A percentile compares a stretch with the other conserved stretches of the same genome.
Conservation (phyloP, 352 stramenopile genomes). For the Pelagophyceae sp. region DNA sequence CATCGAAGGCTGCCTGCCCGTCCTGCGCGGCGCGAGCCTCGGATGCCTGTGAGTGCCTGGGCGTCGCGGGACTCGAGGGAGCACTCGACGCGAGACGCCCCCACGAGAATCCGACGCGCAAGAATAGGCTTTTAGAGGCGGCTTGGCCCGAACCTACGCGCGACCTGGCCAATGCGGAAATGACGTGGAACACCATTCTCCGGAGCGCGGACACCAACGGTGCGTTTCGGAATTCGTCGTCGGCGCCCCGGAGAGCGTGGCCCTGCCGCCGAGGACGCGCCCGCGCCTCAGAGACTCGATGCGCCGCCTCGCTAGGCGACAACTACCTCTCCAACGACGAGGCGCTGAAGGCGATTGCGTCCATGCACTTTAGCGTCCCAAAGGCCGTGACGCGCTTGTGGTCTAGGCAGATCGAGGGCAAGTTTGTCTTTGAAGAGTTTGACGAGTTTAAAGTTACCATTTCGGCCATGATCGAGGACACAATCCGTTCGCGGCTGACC, state of each 20-base stretch:
- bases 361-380: background rate
- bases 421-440: background rate
- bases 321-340: too few relatives aligned
- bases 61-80: too few relatives aligned
- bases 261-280: too few relatives aligned
- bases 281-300: too few relatives aligned
- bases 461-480: background rate
- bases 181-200: background rate
- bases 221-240: too few relatives aligned
- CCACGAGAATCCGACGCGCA: too few relatives aligned
- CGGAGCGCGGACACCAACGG: too few relatives aligned
- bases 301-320: background rate
- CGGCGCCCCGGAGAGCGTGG: too few relatives aligned
- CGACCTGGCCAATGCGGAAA: background rate
- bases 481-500: background rate
- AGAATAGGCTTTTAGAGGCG: background rate
- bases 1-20: background rate
- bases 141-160: background rate
- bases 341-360: too few relatives aligned
- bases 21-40: too few relatives aligned
- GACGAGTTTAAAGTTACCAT: background rate
- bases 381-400: background rate
- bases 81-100: too few relatives aligned
- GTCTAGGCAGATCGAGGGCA: background rate
- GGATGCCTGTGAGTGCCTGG: too few relatives aligned